Conservation (phyloP, 2,329 filamentous ascomycete genomes). For the Scedosporium apiospermum region DNA sequence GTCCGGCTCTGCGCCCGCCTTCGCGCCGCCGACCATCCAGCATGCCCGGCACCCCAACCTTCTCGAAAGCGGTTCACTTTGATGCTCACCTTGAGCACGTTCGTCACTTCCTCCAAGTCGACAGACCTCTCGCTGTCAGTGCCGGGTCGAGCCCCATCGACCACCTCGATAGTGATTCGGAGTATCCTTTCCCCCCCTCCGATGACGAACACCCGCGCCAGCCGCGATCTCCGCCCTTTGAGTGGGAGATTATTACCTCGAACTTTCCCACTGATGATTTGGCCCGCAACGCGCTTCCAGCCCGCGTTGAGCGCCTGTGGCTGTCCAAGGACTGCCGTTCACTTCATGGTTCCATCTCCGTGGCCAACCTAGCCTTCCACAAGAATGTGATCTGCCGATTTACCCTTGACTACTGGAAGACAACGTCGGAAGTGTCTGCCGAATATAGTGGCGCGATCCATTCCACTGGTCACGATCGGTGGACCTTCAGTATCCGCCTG, state of each 20-base stretch:
- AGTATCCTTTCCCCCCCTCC: slow-evolving; percentile 67
- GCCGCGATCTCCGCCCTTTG: slow-evolving; percentile 44
- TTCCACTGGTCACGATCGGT: slow-evolving; percentile 67
- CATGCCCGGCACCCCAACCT: slow-evolving; percentile 95
- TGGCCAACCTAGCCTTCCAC: slow-evolving; percentile 81
- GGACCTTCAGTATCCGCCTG: slow-evolving; percentile 89
- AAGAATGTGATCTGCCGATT: slow-evolving; percentile 89
- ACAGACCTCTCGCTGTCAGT: slow-evolving; percentile 91
- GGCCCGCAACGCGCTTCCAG: slow-evolving; percentile 53
- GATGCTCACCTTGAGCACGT: slow-evolving; percentile 95
- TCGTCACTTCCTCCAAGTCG: slow-evolving; percentile 87
- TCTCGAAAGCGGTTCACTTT: slow-evolving; percentile 96
- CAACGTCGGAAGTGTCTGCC: slow-evolving; percentile 86
- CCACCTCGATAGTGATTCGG: slow-evolving; percentile 72
- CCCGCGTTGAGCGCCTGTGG: slow-evolving; percentile 79
- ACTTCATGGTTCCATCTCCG: slow-evolving; percentile 72
- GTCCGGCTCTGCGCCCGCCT: slow-evolving; percentile 75
- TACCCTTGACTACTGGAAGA: slow-evolving; percentile 98
- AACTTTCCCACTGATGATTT: slow-evolving; percentile 65
- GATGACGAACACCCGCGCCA: neutral
- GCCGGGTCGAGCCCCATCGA: slow-evolving; percentile 88
- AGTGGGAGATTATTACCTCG: slow-evolving; percentile 79
- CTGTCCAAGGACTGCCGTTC: slow-evolving; percentile 81
- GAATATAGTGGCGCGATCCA: slow-evolving; percentile 76
- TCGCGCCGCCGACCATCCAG: slow-evolving; percentile 80